Base-by-base conservation (phyloP, 2,329 filamentous ascomycete genomes). In the Pseudogymnoascus sp. region DNA sequence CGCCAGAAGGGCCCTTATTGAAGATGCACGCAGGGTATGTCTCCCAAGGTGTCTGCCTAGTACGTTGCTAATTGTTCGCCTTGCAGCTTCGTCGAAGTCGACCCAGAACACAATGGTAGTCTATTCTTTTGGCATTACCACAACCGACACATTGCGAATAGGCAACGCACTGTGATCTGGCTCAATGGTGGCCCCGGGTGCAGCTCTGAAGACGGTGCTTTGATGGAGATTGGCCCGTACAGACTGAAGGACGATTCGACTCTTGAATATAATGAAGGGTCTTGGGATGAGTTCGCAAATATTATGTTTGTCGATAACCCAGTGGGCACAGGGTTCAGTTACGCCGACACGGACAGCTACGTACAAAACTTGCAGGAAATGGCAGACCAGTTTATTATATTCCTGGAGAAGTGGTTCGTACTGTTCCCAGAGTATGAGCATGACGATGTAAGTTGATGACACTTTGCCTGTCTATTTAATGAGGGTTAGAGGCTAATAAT, bases 91-190 rank as follows among this genome's bases (percentile, higher is more conserved):
- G 87, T 99, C 72, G 92, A 97, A 75, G 81, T 99, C 68, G 88
- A 85, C 33, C 82, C 88, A 18, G 85, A 90, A 65, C 82, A 88
- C 72, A 90, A 97, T 71, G 92, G 90, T 67, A 95, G 97, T 73
- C 76, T 99, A 15, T 99, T 97, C 79, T 99, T 99, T 79, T 99
- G 94, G 94, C 90, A 96, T 70, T 96, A 89, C 71, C 85, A 96
- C 71, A 97, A 97, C 71, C 83, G 89, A 66, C 94, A 99, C 73
- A 96, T 99, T 66, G 92, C 91, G 61, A 89, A 97, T 71, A 84
- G 82, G 67, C 89, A 94, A 72, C 84, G 94, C 61, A 96, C 92
- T 2, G 88, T 99, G 9, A 85, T 99, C 69, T 99, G 95, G 94
- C 76, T 99, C 61, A 99, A 99, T 71, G 95, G 94, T 59, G 95